These are phyloP conservation scores for Colletotrichum liriopes DNA, from an alignment of 2,329 filamentous ascomycete genomes.

Conservation along the genomic window DNA sequence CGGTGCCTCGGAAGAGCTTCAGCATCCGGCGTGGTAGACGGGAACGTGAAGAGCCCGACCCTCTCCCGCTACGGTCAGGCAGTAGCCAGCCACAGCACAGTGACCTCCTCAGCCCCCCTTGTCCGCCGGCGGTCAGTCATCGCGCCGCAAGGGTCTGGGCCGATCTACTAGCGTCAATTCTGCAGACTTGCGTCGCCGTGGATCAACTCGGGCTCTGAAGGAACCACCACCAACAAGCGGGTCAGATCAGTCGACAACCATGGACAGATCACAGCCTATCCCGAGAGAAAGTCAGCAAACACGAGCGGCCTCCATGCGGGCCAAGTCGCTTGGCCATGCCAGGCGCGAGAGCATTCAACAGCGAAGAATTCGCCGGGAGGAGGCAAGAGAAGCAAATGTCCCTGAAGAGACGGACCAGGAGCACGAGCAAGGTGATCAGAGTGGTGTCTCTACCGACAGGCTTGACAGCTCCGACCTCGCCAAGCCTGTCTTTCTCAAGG, in stretches of 20 bases:
- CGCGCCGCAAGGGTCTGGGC: slow-evolving; percentile 79
- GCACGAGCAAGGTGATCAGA: slow-evolving; percentile 77
- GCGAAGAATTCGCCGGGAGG: slow-evolving; percentile 81
- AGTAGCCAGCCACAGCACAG: slow-evolving; percentile 81
- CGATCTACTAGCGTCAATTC: slow-evolving; percentile 94
- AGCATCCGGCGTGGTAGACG: slow-evolving; percentile 78
- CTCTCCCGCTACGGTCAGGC: slow-evolving; percentile 65
- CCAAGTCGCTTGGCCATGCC: slow-evolving; percentile 91
- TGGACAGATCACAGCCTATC: slow-evolving; percentile 67
- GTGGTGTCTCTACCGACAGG: slow-evolving; percentile 73
- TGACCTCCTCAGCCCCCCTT: slow-evolving; percentile 84
- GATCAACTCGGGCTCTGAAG: slow-evolving; percentile 64
- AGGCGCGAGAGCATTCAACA: slow-evolving; percentile 94
- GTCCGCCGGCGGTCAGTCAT: slow-evolving; percentile 71
- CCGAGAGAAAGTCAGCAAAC: slow-evolving; percentile 67
- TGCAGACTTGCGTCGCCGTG: slow-evolving; percentile 81
- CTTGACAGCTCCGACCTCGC: slow-evolving; percentile 82
- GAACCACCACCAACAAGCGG: slow-evolving; percentile 84
- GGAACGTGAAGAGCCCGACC: slow-evolving; percentile 66
- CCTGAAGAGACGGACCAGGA: slow-evolving; percentile 86
- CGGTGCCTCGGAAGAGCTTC: slow-evolving; percentile 83
- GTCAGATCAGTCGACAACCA: slow-evolving; percentile 80
- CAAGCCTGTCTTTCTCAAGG: slow-evolving; percentile 96
- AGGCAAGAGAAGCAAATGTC: slow-evolving; percentile 81
- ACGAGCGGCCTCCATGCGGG: slow-evolving; percentile 77